A percentile compares a stretch with the other conserved stretches of the same genome.
Conservation (phyloP, 495 filamentous ascomycete genomes). For the Letharia lupina region DNA sequence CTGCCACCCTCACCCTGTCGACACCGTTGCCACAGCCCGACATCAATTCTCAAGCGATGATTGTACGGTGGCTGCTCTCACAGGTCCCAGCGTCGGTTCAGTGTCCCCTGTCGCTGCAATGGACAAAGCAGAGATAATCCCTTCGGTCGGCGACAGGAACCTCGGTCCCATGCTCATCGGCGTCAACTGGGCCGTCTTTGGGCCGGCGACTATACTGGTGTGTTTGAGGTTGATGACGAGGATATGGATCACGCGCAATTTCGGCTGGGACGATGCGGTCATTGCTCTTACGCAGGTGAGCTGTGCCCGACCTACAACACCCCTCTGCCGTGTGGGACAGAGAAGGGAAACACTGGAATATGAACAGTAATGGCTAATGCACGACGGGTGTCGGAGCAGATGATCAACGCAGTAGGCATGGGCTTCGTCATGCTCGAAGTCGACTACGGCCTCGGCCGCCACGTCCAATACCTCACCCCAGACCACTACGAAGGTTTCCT, state of each 20-base stretch:
- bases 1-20: not conserved
- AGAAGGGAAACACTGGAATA: not conserved
- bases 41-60: not conserved
- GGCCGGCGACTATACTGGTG: constrained; percentile 19
- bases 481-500: constrained; percentile 19
- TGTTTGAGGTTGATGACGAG: constrained; percentile 15
- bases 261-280: constrained; percentile 24
- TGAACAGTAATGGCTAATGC: not conserved
- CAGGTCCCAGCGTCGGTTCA: not conserved
- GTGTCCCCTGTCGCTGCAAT: not conserved
- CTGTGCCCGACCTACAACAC: not conserved
- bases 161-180: constrained; percentile 15
- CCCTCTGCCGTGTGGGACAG: not conserved
- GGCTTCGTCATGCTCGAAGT: constrained; percentile 21
- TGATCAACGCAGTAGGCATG: constrained; percentile 21
- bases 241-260: constrained; percentile 22
- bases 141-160: constrained; percentile 18
- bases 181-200: constrained; percentile 22
- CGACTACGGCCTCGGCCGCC: constrained; percentile 21
- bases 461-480: constrained; percentile 14
- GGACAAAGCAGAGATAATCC: constrained; percentile 12
- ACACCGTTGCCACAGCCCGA: not conserved
- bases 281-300: constrained; percentile 21
- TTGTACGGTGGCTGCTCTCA: not conserved
- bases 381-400: not conserved